Percentiles rank a stretch among this genome's conserved stretches.
These are phyloP conservation scores for Aspergillus sp. DNA, from an alignment of 2,329 filamentous ascomycete species.

Conservation along the genomic window DNA sequence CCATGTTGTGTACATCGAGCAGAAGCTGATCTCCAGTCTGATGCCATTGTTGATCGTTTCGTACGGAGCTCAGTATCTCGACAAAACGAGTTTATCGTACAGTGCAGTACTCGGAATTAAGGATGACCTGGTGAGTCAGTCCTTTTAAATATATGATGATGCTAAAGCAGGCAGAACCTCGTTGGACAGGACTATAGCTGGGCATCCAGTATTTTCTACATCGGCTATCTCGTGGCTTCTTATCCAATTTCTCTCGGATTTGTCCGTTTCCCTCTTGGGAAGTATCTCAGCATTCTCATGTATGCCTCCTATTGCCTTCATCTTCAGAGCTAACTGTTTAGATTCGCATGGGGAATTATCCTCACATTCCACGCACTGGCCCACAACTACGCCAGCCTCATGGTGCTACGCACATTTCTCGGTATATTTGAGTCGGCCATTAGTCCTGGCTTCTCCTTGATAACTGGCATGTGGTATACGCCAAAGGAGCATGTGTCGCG, in stretches of 20 bases:
- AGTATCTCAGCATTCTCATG: conserved; percentile 24
- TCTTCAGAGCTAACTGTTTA: conserved; percentile 23
- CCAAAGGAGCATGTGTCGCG: conserved; percentile 28
- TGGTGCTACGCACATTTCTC: conserved; percentile 17
- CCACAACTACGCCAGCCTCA: conserved; percentile 12
- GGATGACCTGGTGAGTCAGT: conserved; percentile 14
- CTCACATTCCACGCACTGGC: conserved; percentile 28
- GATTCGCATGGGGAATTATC: conserved; percentile 27
- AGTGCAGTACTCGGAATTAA: conserved; percentile 21
- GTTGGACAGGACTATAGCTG: conserved; percentile 24
- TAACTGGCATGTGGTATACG: conserved; percentile 31
- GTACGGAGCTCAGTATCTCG: conserved; percentile 26
- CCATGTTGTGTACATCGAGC: neutral
- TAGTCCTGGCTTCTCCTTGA: conserved; percentile 32
- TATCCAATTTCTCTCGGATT: conserved; percentile 36
- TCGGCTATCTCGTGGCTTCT: conserved; percentile 33
- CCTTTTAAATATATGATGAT: neutral
- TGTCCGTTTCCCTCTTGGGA: conserved; percentile 25
- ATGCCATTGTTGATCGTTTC: conserved; percentile 24
- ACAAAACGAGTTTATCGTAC: conserved; percentile 25
- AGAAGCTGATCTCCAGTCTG: conserved; percentile 9
- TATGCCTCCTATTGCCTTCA: conserved; percentile 16
- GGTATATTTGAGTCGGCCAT: conserved; percentile 26
- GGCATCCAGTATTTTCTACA: conserved; percentile 29
- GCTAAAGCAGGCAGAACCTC: conserved; percentile 15